phyloP scores from a whole-genome alignment of 2,329 filamentous ascomycete species.

The Laburnicola sp. region DNA sequence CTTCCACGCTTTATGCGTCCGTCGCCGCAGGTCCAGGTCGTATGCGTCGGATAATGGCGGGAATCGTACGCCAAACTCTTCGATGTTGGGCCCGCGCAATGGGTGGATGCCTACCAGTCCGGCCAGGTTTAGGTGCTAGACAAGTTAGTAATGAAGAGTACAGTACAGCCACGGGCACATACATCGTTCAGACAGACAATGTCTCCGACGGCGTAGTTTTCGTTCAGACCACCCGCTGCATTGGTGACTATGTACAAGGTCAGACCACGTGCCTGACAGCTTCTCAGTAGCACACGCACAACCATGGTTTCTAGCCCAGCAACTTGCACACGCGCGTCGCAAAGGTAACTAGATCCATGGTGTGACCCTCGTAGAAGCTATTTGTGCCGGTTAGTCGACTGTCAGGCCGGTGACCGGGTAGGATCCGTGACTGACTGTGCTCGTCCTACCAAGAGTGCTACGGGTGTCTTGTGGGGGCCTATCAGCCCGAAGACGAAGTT shows the following conservation, averaged over 20 bases:
- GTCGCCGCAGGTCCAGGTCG: conserved; percentile 62
- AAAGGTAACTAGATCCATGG: conserved; percentile 64
- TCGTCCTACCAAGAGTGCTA: conserved; percentile 66
- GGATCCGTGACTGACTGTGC: conserved; percentile 58
- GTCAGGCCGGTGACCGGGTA: background rate
- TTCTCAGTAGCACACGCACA: conserved; percentile 39
- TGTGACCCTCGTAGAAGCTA: conserved; percentile 70
- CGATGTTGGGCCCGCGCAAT: conserved; percentile 63
- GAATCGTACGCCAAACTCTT: conserved; percentile 65
- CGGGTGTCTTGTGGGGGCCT: conserved; percentile 56
- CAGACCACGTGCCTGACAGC: conserved; percentile 17
- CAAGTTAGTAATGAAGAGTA: conserved; percentile 13
- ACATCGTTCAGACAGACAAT: conserved; percentile 68
- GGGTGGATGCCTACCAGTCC: conserved; percentile 65
- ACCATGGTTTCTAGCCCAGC: conserved; percentile 63
- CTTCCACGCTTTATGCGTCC: conserved; percentile 61
- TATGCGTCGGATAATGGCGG: conserved; percentile 68
- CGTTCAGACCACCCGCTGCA: conserved; percentile 67
- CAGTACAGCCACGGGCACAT: conserved; percentile 23
- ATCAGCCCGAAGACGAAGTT: conserved; percentile 67
- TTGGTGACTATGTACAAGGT: conserved; percentile 59
- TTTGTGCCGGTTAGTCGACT: conserved; percentile 17
- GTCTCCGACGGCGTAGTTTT: conserved; percentile 66
- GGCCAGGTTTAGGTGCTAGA: conserved; percentile 64
- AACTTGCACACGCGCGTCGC: conserved; percentile 66